These are phyloP conservation scores for Candida chilensis DNA, from an alignment of 805 yeast genomes.

Conservation along the genomic window DNA sequence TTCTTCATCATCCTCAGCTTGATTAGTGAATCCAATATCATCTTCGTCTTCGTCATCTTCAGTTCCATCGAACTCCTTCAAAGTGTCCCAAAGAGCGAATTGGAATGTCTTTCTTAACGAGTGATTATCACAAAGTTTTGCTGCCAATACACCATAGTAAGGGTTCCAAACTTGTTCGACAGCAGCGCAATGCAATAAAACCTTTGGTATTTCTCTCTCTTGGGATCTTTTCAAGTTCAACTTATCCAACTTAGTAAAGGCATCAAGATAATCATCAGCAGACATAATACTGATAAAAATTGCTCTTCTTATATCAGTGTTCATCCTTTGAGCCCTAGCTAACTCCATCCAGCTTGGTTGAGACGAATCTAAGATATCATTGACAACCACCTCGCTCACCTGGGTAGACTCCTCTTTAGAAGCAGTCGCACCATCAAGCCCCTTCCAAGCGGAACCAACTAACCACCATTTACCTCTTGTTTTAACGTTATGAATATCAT, in stretches of 20 bases:
- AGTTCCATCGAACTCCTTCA: conserved; percentile 59
- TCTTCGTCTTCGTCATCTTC: conserved; percentile 37
- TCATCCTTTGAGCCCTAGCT: conserved; percentile 85
- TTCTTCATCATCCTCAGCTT: conserved; percentile 40
- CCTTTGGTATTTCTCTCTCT: conserved; percentile 79
- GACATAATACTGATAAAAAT: conserved; percentile 93
- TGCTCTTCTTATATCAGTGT: conserved; percentile 91
- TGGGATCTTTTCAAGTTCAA: conserved; percentile 71
- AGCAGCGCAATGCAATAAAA: conserved; percentile 77
- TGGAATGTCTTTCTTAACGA: conserved; percentile 77
- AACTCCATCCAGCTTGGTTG: conserved; percentile 86
- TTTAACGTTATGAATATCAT: conserved; percentile 71
- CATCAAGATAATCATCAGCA: conserved; percentile 85
- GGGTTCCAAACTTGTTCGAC: conserved; percentile 84
- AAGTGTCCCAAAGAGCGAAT: conserved; percentile 80
- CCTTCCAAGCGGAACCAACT: conserved; percentile 97
- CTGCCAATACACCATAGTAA: conserved; percentile 75
- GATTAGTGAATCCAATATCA: conserved; percentile 21
- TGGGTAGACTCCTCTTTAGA: conserved; percentile 12
- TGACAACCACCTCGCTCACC: conserved; percentile 34
- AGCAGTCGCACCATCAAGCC: conserved; percentile 23
- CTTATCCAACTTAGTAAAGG: conserved; percentile 74
- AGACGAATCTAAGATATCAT: conserved; percentile 55
- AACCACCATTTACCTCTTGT: conserved; percentile 98
- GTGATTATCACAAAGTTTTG: conserved; percentile 68